Conservation (phyloP, 2,329 filamentous ascomycete genomes). For the Pseudogymnoascus sp. region DNA sequence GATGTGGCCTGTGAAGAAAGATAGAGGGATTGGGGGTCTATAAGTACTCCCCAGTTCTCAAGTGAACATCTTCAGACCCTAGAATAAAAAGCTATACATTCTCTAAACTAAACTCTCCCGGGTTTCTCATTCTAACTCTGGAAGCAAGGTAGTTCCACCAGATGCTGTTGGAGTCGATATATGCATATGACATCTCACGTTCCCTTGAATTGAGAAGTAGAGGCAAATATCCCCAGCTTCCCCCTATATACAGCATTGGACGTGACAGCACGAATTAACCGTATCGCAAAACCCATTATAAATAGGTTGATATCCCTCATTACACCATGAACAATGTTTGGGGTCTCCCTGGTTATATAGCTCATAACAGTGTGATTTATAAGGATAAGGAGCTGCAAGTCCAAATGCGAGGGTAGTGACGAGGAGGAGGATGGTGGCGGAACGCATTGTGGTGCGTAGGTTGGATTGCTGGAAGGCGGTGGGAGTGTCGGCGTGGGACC, state of each 20-base stretch:
- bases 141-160: not conserved
- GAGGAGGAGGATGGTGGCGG: not conserved
- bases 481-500: not conserved
- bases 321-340: not conserved
- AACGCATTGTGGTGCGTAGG: not conserved
- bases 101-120: too few relatives aligned
- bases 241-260: not conserved
- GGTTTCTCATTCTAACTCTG: not conserved
- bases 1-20: not conserved
- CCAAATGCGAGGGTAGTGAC: not conserved
- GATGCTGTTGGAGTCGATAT: not conserved
- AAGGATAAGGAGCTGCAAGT: too few relatives aligned
- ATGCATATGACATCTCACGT: not conserved
- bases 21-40: not conserved
- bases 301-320: not conserved
- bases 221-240: not conserved
- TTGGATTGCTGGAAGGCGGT: too few relatives aligned
- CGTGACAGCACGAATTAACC: not conserved
- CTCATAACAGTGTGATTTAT: not conserved
- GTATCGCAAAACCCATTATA: not conserved
- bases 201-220: too few relatives aligned
- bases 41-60: not conserved
- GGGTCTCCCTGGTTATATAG: not conserved
- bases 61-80: not conserved
- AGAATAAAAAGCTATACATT: not conserved